Evolutionary conservation across 2,329 filamentous ascomycete species (phyloP), one percentile per base, ranked within the genome.

Genomic region (Penicillium sp.): DNA sequence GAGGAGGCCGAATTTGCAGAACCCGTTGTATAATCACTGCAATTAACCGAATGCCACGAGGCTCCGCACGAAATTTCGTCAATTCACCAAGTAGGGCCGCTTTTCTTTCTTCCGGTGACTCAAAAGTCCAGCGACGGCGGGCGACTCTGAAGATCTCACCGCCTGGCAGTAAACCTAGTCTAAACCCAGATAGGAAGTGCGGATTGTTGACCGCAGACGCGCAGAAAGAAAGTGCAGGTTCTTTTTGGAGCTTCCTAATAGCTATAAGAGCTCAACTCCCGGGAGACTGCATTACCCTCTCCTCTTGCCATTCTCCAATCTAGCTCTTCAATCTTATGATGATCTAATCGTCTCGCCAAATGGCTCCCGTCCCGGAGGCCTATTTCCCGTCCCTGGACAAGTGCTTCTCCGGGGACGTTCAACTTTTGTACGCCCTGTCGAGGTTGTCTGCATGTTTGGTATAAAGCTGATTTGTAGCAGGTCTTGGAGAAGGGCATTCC

Each of bases 301-400:
- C 59, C 53, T 22, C 22, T 28, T 28, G 38, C 62, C 58, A 45
- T 51, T 45, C 22, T 52, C 56, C 52, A 33, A 54, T 58, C 54
- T 63, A 57, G 66, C 62, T 49, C 58, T 55, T 62, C 38, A 60
- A 57, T 59, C 30, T 59, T 74, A 76, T 72, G 71, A 80, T 79
- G 77, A 76, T 77, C 75, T 78, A 76, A 69, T 67, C 73, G 73
- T 68, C 67, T 64, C 64, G 69, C 72, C 73, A 75, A 68, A 93
- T 92, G 89, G 89, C 87, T 81, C 84, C 88, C 78, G 81, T 86
- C 74, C 84, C 86, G 73, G 88, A 90, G 80, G 83, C 85, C 76
- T 95, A 93, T 80, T 90, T 96, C 73, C 92, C 93, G 73, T 87
- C 92, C 73, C 84, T 97, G 78, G 90, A 92, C 78, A 88, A 90